These are phyloP conservation scores for Themeda triandra DNA, from an alignment of 176 grass and related monocot genomes.

Conservation along the genomic window DNA sequence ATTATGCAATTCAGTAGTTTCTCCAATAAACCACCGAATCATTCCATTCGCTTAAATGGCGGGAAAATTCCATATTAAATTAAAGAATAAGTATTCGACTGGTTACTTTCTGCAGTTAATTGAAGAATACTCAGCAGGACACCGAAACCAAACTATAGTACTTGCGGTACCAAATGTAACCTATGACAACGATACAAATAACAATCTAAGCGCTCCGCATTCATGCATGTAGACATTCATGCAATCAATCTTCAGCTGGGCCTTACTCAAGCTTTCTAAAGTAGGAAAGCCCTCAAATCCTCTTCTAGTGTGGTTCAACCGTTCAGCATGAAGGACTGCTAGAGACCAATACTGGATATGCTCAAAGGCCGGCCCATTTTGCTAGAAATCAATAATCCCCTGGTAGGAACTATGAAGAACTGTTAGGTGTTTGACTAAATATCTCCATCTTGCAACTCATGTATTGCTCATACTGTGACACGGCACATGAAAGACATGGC, in stretches of 20 bases:
- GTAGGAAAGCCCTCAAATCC: not conserved
- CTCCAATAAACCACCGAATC: too few relatives aligned
- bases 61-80: too few relatives aligned
- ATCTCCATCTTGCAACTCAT: not conserved
- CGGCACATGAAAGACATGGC: not conserved
- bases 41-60: too few relatives aligned
- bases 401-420: not conserved
- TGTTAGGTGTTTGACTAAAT: not conserved
- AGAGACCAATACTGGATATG: not conserved
- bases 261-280: not conserved
- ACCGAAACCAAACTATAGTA: not conserved
- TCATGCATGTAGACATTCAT: too few relatives aligned
- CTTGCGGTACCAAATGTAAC: not conserved
- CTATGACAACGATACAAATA: not conserved
- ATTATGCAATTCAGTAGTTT: too few relatives aligned
- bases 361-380: not conserved
- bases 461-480: conserved; percentile 4
- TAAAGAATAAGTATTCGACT: too few relatives aligned
- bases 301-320: not conserved
- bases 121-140: too few relatives aligned
- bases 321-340: not conserved
- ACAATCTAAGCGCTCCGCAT: not conserved
- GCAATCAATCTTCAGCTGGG: too few relatives aligned
- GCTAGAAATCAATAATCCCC: not conserved
- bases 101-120: too few relatives aligned